Evolutionary conservation across 202 grass and related monocot species (phyloP), one percentile per base, ranked within the genome.

Genomic region (Panicum hallii): DNA sequence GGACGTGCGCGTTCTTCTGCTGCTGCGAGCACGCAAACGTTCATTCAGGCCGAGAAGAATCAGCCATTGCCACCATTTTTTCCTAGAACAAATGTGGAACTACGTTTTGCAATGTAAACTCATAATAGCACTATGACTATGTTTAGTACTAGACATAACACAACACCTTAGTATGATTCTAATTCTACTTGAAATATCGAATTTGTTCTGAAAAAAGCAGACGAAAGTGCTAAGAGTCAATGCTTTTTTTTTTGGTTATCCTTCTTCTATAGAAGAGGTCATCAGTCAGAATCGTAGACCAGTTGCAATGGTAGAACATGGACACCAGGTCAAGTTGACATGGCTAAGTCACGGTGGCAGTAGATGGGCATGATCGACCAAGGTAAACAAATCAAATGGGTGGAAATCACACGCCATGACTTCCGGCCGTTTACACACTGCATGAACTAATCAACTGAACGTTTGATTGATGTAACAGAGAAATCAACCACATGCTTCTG

Each of bases 1-100:
- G 93, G 34, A 95, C 86, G 70, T 84, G 74, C n/a, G 90, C 66
- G 19, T 72, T 55, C 53, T 90, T 90, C 87, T 92, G 83, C 88
- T 92, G 87, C 68, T 83, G 74, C 74, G 7, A 79, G 77, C 80
- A 36, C 19, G 1, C 5, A 12, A 12, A 41, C 11, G 15, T 28
- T 11, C 46, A 68, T 10, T 11, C 68, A 82, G 5, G 0, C 4
- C 15, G 9, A 49, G 4, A 42, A 16, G 12, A 66, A 56, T 72
- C 74, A 79, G 15, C 22, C 40, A 44, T 46, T 67, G 56, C 36
- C 17, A 4, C 53, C 48, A 80, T 75, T 61, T 49, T 71, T 20
- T 20, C 38, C 10, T 16, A 32, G 32, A 32, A 32, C 32, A 32
- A 32, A 32, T 3, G 32, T 32, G 32, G 32, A 3, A 32, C 32